A percentile compares a stretch with the other conserved stretches of the same genome.
Evolutionary conservation across 805 yeast genomes (phyloP).

Genomic region (Suhomyces sp.): DNA sequence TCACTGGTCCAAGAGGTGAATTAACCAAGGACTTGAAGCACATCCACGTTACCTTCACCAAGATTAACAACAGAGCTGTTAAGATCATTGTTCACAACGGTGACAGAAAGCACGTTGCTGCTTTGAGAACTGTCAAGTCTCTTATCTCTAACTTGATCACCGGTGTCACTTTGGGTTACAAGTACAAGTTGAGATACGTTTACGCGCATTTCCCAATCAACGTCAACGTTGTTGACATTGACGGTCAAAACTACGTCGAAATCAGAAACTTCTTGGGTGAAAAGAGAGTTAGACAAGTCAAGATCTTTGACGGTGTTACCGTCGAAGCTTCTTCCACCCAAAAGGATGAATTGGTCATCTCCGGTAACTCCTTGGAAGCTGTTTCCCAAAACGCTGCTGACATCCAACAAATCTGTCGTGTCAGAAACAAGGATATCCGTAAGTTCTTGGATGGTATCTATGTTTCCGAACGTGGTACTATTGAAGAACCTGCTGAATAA

Average conservation of each 20-base stretch:
- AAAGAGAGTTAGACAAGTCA: conserved; percentile 90
- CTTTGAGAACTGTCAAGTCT: conserved; percentile 97
- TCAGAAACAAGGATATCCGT: conserved; percentile 99
- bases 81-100: conserved; percentile 95
- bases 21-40: conserved; percentile 88
- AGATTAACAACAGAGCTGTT: conserved; percentile 68
- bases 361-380: conserved; percentile 95
- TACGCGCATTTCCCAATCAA: conserved; percentile 99
- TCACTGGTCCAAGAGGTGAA: conserved; percentile 97
- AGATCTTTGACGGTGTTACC: conserved; percentile 84
- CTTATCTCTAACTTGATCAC: conserved; percentile 89
- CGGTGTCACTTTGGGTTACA: conserved; percentile 99
- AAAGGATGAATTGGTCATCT: conserved; percentile 91
- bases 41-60: conserved; percentile 89
- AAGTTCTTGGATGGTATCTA: conserved; percentile 99
- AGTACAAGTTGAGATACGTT: conserved; percentile 99
- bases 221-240: conserved; percentile 84
- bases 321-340: conserved; percentile 76
- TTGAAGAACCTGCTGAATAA: conserved; percentile 58
- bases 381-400: conserved; percentile 99
- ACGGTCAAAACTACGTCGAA: conserved; percentile 75
- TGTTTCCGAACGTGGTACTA: conserved; percentile 92
- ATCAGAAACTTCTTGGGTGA: conserved; percentile 99
- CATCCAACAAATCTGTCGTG: conserved; percentile 96
- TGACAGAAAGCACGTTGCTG: conserved; percentile 99